Evolutionary conservation across 2,329 filamentous ascomycete species (phyloP), one percentile per base, ranked within the genome.

Genomic region (Ceratocystis colombiana): DNA sequence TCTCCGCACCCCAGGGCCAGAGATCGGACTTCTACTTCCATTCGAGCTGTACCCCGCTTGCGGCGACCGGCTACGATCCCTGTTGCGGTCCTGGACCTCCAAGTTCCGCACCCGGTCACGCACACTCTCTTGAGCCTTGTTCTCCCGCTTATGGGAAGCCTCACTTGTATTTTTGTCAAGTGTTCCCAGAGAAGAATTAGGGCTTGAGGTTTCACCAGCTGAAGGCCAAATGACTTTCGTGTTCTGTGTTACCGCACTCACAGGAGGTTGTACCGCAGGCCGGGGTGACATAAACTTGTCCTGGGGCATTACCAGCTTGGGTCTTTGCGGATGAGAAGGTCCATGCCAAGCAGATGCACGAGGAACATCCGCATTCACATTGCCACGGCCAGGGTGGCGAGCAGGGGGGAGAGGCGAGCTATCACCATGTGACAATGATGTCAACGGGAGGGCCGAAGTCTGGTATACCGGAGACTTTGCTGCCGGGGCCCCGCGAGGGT

Each of bases 71-170:
- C 64, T 66, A 4, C 55, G 41, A 22, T 61, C 62, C 25, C 61
- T 55, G 22, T 50, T 37, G 6, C 37, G 30, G 37, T 67, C 66
- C 20, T 44, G 53, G 1, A 67, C 66, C 37, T 67, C 66, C 5
- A 67, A 48, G 37, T 67, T 67, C 46, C 66, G 62, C 25, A 67
- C 57, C 5, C 63, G 55, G 30, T 67, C 66, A 30, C 63, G 62
- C 15, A 67, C 66, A 41, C 20, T 48, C 33, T 57, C 65, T 8
- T 25, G 65, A 17, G 46, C 62, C 62, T 41, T 59, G 10, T 61
- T 53, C 5, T 61, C 59, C 44, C 44, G 12, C 12, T 59, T 33
- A 20, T 17, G 20, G 28, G 37, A 25, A 22, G 22, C 6, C 25
- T 46, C 62, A 48, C 8, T 10, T 20, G n/a, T 41, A 2, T 20